Percentiles rank a stretch among this genome's conserved stretches.
These are phyloP conservation scores for Penstemon barbatus DNA, from an alignment of 257 asterid species.

Conservation along the genomic window DNA sequence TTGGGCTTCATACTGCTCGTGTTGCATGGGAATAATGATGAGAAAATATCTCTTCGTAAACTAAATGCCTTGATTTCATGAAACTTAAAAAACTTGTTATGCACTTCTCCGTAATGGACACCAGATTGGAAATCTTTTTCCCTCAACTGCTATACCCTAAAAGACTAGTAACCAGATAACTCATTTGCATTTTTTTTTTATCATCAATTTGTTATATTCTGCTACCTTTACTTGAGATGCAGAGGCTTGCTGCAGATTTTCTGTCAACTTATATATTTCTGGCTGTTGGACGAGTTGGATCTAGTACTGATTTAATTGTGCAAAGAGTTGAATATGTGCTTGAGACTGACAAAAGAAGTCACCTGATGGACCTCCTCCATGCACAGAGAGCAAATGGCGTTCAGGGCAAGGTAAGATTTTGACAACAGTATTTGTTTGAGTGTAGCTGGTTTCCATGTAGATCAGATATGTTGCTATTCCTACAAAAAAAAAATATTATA, in stretches of 20 bases:
- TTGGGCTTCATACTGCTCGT: neutral
- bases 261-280: constrained; percentile 70
- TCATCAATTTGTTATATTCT: constrained; percentile 25
- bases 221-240: constrained; percentile 35
- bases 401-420: constrained; percentile 68
- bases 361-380: constrained; percentile 95
- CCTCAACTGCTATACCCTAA: neutral
- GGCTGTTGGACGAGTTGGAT: constrained; percentile 99
- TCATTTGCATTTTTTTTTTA: constrained; percentile 16
- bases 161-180: neutral
- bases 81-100: neutral
- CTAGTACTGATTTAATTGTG: constrained; percentile 93
- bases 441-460: constrained; percentile 9
- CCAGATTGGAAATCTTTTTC: neutral
- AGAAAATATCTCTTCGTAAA: neutral
- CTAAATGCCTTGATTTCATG: neutral
- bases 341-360: constrained; percentile 95
- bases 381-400: constrained; percentile 78
- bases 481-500: no score
- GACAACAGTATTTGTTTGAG: neutral
- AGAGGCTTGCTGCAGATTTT: constrained; percentile 92
- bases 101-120: neutral
- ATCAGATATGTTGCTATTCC: neutral
- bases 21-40: no score
- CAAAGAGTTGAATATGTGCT: constrained; percentile 96